Percentiles rank a stretch among this genome's conserved stretches.
Evolutionary conservation across 2,329 filamentous ascomycete genomes (phyloP).

Genomic region (Ustilaginoidea virens): DNA sequence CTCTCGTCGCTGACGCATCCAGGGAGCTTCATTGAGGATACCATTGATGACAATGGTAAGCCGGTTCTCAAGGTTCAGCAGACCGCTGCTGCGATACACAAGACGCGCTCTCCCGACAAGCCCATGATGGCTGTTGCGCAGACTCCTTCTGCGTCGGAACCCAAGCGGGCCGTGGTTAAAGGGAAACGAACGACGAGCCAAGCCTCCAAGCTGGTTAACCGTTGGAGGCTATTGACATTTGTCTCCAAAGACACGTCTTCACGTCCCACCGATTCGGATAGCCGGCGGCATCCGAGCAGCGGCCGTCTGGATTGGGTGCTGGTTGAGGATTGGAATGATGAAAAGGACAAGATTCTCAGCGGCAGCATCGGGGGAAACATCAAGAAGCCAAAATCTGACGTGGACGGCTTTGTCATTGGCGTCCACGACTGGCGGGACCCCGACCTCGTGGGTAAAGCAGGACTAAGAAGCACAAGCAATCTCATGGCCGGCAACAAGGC

Average conservation of each 20-base stretch:
- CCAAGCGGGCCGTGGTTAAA: constrained; percentile 12
- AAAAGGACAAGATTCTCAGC: constrained; percentile 27
- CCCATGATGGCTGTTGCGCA: constrained; percentile 13
- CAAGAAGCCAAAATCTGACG: constrained; percentile 5
- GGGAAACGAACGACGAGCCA: too few species aligned
- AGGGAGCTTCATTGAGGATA: constrained; percentile 45
- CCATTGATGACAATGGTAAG: constrained; percentile 44
- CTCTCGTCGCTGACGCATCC: constrained; percentile 74
- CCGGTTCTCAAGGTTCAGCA: constrained; percentile 37
- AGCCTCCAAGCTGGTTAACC: too few species aligned
- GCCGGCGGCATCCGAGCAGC: constrained; percentile 54
- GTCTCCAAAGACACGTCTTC: constrained; percentile 11
- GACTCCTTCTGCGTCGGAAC: too few species aligned
- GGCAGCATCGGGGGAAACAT: constrained; percentile 19
- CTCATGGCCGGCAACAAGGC: too few species aligned
- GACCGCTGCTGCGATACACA: constrained; percentile 22
- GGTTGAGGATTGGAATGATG: constrained; percentile 49
- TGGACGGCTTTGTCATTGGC: constrained; percentile 57
- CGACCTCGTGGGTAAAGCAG: constrained; percentile 24
- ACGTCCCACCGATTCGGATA: constrained; percentile 29
- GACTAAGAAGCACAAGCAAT: too few species aligned
- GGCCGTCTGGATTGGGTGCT: constrained; percentile 61
- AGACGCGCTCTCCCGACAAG: constrained; percentile 13
- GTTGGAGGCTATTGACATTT: background rate
- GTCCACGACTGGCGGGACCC: constrained; percentile 78